These are phyloP conservation scores for Aschersonia sp. DNA, from an alignment of 2,329 filamentous ascomycete genomes.

Conservation along the genomic window DNA sequence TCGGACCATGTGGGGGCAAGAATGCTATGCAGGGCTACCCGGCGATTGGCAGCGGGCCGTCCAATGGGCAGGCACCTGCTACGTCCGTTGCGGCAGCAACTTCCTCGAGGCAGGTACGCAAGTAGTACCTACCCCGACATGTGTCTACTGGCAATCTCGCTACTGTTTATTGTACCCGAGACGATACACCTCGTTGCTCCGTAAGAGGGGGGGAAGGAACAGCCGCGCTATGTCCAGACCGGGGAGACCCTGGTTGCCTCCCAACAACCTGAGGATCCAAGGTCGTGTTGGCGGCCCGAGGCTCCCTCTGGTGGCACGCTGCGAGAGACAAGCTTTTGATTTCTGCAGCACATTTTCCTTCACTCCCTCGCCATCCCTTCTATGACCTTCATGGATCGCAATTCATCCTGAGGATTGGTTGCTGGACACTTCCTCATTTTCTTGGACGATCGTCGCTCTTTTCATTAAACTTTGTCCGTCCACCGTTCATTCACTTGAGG, in stretches of 20 bases:
- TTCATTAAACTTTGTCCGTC: background rate
- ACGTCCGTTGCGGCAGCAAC: background rate
- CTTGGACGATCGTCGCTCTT: slow-evolving; percentile 1
- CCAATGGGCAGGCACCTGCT: background rate
- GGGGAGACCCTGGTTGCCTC: background rate
- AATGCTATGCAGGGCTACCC: background rate
- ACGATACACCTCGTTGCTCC: background rate
- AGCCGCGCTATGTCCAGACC: background rate
- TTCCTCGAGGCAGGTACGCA: background rate
- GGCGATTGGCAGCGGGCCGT: slow-evolving; percentile 1
- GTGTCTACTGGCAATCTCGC: background rate
- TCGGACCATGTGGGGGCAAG: background rate
- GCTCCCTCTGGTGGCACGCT: background rate
- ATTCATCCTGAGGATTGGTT: background rate
- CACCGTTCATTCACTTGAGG: background rate
- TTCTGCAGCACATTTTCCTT: background rate
- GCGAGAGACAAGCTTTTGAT: background rate
- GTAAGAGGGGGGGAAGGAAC: background rate
- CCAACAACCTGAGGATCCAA: too few species aligned
- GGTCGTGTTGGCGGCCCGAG: background rate
- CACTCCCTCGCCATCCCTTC: background rate
- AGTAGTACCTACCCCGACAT: background rate
- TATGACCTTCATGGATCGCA: background rate
- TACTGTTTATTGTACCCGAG: background rate
- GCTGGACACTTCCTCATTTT: background rate